Base-by-base conservation (phyloP, 352 stramenopile genomes). In the Pythium aphanidermatum region DNA sequence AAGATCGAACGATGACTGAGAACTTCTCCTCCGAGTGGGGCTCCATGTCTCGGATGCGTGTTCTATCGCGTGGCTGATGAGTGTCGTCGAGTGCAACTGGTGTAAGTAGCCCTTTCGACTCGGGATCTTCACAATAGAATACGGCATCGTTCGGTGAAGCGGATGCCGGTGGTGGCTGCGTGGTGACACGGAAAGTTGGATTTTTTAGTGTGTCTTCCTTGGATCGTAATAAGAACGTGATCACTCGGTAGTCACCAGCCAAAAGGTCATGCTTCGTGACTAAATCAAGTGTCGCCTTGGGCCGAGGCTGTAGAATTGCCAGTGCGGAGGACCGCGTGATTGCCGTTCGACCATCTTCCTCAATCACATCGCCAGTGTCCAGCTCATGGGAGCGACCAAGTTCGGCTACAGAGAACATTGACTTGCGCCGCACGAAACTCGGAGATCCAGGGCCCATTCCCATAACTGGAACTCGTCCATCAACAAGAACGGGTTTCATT, bases 391-490 rank as follows among this genome's bases (percentile, higher is more conserved):
- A 63, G 21, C 59, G 56, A 26, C 47, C 72, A 31, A 65, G 30
- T 6, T 68, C 65, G 16, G 55, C 66, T 8, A 57, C 46, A 3
- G 75, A 91, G 35, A 90, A 89, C 68, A 86, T 89, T 2, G 81
- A 77, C 37, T 87, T 86, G 37, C 73, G 65, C 12, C 79, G 73
- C 26, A 77, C 79, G 55, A 94, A 94, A 37, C 79, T 92, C 0
- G 82, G 82, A 11, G 82, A 94, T 16, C 77, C 82, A 10, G 77
- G 78, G 2, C 82, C 82, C 54, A 83, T 82, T 20, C 82, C 79
- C 82, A 94, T 94, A n/a, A 79, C 69, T 12, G 82, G 82, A 1
- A 92, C 70, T 17, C 77, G 72, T 1, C 77, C 79, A 45, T 81
- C 65, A 2, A 70, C 35, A 19, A 86, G 46, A 58, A 77, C 77